phyloP scores from a whole-genome alignment of 1,284 basidiomycete species.

The Sporisorium graminicola region DNA sequence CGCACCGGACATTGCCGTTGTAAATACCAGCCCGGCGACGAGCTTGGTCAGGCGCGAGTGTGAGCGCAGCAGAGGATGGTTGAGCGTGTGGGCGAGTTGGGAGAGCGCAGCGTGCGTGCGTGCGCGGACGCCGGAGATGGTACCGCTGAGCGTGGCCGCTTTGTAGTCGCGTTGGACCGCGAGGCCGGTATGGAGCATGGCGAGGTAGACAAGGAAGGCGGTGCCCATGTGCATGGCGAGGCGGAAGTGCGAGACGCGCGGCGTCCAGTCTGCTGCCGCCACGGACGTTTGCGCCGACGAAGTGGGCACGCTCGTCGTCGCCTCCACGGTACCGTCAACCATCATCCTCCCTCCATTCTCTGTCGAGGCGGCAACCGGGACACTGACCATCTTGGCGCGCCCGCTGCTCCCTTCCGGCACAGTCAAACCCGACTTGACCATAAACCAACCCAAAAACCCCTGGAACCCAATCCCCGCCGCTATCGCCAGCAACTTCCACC shows the following conservation, averaged over 20 bases:
- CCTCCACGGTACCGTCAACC: no score
- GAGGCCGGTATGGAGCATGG: conserved; percentile 88
- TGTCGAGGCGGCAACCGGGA: conserved; percentile 10
- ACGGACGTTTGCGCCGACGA: conserved; percentile 26
- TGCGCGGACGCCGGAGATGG: conserved; percentile 42
- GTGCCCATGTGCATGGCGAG: conserved; percentile 93
- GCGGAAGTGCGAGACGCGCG: conserved; percentile 95
- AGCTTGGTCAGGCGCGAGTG: conserved; percentile 52
- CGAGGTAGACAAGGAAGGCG: conserved; percentile 89
- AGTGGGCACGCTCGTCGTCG: conserved; percentile 19
- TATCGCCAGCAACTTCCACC: conserved; percentile 78
- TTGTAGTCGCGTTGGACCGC: conserved; percentile 82
- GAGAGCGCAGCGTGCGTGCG: background rate
- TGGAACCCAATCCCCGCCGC: conserved; percentile 87
- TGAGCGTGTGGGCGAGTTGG: conserved; percentile 49
- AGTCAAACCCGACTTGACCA: conserved; percentile 94
- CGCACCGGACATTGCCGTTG: conserved; percentile 90
- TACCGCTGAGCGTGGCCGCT: conserved; percentile 73
- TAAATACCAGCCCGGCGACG: conserved; percentile 59
- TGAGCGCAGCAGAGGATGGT: conserved; percentile 40
- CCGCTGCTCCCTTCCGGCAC: conserved; percentile 33
- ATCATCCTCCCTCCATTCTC: conserved; percentile 4
- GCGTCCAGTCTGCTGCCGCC: conserved; percentile 61
- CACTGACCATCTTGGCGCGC: conserved; percentile 25
- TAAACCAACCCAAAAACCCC: conserved; percentile 97